Conservation (phyloP, 2,329 filamentous ascomycete species). For the Chaetomium strumarium region DNA sequence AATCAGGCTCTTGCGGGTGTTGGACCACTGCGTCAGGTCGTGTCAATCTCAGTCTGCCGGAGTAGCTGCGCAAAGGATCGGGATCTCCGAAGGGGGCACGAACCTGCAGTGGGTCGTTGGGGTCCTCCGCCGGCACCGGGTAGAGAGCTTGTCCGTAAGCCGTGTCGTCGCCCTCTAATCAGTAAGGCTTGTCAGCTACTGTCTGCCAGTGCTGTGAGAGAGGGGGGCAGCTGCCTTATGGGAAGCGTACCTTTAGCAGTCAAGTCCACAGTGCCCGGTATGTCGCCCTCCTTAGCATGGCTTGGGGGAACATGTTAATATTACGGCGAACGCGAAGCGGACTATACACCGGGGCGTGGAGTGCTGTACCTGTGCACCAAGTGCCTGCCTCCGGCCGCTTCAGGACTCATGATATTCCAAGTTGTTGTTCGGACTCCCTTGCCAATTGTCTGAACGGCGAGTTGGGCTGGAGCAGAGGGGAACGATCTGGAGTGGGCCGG, state of each 20-base stretch:
- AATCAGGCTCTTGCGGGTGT: slow-evolving; percentile 49
- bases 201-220: too few species aligned
- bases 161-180: slow-evolving; percentile 54
- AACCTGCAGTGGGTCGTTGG: slow-evolving; percentile 53
- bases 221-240: background rate
- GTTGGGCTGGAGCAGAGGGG: background rate
- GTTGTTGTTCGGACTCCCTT: background rate
- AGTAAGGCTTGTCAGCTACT: background rate
- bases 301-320: slow-evolving; percentile 6
- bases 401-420: background rate
- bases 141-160: slow-evolving; percentile 55
- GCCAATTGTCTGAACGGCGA: too few species aligned
- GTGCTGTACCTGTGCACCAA: slow-evolving; percentile 8
- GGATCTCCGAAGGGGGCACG: background rate
- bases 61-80: background rate
- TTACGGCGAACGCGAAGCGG: background rate
- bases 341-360: background rate
- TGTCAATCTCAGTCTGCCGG: background rate
- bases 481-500: background rate
- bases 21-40: slow-evolving; percentile 39
- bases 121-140: slow-evolving; percentile 54
- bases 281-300: slow-evolving; percentile 20
- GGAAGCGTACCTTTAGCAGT: background rate
- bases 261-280: slow-evolving; percentile 21
- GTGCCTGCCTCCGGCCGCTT: background rate